phyloP scores from a whole-genome alignment of 768 basidiomycete species.

The Termitomyces sp. region DNA sequence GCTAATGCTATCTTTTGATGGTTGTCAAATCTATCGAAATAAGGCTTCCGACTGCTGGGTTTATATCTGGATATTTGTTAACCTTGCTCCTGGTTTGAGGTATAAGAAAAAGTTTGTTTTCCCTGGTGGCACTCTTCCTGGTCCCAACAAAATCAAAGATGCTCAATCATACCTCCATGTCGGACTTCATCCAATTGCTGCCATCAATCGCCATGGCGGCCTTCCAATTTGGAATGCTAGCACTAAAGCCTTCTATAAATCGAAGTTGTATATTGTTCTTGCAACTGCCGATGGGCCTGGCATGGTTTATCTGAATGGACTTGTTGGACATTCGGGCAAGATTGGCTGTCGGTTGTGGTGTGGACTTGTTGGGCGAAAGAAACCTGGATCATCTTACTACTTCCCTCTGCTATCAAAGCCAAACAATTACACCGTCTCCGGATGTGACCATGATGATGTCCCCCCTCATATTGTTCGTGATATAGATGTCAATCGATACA shows the following conservation, averaged over 20 bases:
- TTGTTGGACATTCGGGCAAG: too few relatives aligned
- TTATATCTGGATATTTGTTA: too few relatives aligned
- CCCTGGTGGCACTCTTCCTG: too few relatives aligned
- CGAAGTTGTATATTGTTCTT: too few relatives aligned
- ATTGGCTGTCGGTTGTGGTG: too few relatives aligned
- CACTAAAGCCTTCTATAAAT: too few relatives aligned
- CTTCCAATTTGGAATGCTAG: neutral
- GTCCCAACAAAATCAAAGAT: too few relatives aligned
- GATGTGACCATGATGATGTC: constrained; percentile 21
- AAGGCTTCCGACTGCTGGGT: constrained; percentile 15
- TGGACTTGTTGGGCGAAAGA: too few relatives aligned
- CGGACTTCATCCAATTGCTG: constrained; percentile 1
- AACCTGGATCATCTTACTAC: constrained; percentile 13
- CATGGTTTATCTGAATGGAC: too few relatives aligned
- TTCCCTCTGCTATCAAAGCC: constrained; percentile 20
- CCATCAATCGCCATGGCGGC: neutral
- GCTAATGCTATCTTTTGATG: constrained; percentile 24
- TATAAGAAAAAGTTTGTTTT: too few relatives aligned
- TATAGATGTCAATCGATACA: neutral
- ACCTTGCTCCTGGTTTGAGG: too few relatives aligned
- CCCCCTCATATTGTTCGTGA: neutral
- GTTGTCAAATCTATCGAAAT: constrained; percentile 25
- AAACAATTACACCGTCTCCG: constrained; percentile 16
- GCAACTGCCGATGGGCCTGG: too few relatives aligned
- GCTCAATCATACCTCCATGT: neutral